These are phyloP conservation scores for Yarrowia divulgata DNA, from an alignment of 805 yeast species.

Conservation along the genomic window DNA sequence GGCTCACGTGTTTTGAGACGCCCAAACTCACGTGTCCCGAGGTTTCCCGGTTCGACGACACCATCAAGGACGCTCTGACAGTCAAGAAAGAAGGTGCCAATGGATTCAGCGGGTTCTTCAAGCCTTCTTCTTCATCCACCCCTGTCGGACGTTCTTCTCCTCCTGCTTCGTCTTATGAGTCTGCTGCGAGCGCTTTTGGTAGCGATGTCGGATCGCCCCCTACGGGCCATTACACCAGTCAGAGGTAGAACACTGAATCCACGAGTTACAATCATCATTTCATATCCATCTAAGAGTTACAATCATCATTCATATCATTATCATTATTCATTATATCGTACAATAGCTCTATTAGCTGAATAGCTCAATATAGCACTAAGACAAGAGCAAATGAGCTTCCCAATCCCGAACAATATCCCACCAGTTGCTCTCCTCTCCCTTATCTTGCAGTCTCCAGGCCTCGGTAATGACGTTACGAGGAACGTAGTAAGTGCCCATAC, in stretches of 20 bases:
- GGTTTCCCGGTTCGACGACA: neutral
- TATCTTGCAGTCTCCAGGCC: constrained; percentile 78
- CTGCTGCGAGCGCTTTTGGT: neutral
- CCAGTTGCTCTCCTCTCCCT: constrained; percentile 71
- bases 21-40: constrained; percentile 55
- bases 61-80: constrained; percentile 9
- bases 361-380: neutral
- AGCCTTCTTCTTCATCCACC: too few relatives aligned
- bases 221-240: neutral
- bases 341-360: neutral
- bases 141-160: neutral
- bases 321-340: constrained; percentile 34
- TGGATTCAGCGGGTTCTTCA: neutral
- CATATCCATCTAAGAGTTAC: too few relatives aligned
- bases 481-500: constrained; percentile 84
- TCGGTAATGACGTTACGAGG: constrained; percentile 85
- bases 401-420: constrained; percentile 78
- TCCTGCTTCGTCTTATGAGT: constrained; percentile 2
- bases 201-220: neutral
- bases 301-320: neutral
- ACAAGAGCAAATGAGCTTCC: constrained; percentile 83
- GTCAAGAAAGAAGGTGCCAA: neutral
- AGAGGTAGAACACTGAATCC: neutral
- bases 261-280: neutral
- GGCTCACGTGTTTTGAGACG: constrained; percentile 72